Percentiles rank a stretch among this genome's conserved stretches.
phyloP scores from a whole-genome alignment of 2,329 filamentous ascomycete genomes.

The Dryadomyces quercus-mongolicae region DNA sequence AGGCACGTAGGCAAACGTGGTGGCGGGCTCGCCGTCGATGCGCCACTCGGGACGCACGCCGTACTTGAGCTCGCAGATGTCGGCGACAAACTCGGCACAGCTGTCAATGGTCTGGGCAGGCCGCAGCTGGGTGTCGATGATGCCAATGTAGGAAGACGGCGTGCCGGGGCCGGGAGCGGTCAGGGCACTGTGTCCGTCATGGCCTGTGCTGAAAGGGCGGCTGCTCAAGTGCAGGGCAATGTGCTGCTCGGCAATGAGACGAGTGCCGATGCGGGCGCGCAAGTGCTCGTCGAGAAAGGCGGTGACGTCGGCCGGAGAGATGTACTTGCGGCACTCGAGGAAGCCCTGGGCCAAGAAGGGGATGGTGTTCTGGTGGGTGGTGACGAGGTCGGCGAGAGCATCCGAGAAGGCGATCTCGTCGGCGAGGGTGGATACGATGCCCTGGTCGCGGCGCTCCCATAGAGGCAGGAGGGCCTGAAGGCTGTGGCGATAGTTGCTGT shows the following conservation, averaged over 20 bases:
- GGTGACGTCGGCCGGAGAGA: slow-evolving; percentile 71
- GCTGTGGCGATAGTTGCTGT: slow-evolving; percentile 91
- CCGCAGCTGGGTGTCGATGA: slow-evolving; percentile 82
- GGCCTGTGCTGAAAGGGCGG: too few species aligned
- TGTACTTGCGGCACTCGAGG: slow-evolving; percentile 85
- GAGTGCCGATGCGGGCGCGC: slow-evolving; percentile 83
- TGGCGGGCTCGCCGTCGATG: slow-evolving; percentile 75
- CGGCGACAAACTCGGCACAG: slow-evolving; percentile 83
- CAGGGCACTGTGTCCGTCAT: not conserved
- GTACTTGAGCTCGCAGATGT: slow-evolving; percentile 95
- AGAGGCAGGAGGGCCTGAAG: slow-evolving; percentile 84
- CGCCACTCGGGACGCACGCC: slow-evolving; percentile 70
- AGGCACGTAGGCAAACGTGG: slow-evolving; percentile 87
- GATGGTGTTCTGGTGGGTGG: slow-evolving; percentile 90
- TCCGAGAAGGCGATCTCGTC: slow-evolving; percentile 88
- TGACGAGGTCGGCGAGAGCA: slow-evolving; percentile 87
- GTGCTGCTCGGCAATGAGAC: slow-evolving; percentile 92
- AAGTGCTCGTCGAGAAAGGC: slow-evolving; percentile 88
- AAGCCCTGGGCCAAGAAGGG: slow-evolving; percentile 86
- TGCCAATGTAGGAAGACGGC: slow-evolving; percentile 60
- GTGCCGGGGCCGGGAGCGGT: not conserved
- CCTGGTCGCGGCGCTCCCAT: slow-evolving; percentile 31
- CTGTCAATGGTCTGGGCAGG: slow-evolving; percentile 71
- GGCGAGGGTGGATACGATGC: slow-evolving; percentile 58
- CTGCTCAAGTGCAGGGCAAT: slow-evolving; percentile 66